Evolutionary conservation across 257 asterid genomes (phyloP), one percentile per base, ranked within the genome.

Genomic region (Primulina huaijiensis): DNA sequence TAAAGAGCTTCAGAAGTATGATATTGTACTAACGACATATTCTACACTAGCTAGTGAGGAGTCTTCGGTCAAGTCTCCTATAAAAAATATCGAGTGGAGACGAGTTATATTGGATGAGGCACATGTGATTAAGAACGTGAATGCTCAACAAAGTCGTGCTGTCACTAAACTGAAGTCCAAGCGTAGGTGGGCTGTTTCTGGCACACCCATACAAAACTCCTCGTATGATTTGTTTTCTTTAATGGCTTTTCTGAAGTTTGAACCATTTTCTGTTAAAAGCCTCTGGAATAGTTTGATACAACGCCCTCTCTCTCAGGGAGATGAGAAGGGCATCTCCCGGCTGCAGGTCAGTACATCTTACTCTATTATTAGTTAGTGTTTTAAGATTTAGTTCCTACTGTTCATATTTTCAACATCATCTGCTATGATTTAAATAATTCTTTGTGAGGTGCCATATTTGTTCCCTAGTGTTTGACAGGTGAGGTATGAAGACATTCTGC

Each of bases 91-190:
- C 21, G 94, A 92, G 70, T 92, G 97, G 97, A 82, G 90, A 76
- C 78, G 97, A 64, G 82, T 92, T 58, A 86, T 92, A 76, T 70
- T 92, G 77, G 97, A 89, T 56, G 97, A 92, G 86, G 97, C 94
- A 6, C 97, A 92, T 73, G 68, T 86, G 67, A 87, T 92, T 70
- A 89, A 82, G 86, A 92, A 89, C 79, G 84, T 74, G 6, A 84
- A 82, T 62, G 81, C 92, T 70, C 88, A 72, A 43, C 96, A 87
- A 77, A 85, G 89, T 38, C 88, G 76, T 65, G 95, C 92, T 8
- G 96, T 92, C 62, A 72, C 84, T 67, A 81, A 81, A 43, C 75
- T 92, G 79, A 89, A 78, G 7, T 82, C 92, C 1, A 86, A 77
- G 76, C 83, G 95, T 72, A 84, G 96, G 70, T 92, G 96, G 95